Evolutionary conservation across 2,329 filamentous ascomycete species (phyloP).

Genomic region (Microthyrium microscopicum): DNA sequence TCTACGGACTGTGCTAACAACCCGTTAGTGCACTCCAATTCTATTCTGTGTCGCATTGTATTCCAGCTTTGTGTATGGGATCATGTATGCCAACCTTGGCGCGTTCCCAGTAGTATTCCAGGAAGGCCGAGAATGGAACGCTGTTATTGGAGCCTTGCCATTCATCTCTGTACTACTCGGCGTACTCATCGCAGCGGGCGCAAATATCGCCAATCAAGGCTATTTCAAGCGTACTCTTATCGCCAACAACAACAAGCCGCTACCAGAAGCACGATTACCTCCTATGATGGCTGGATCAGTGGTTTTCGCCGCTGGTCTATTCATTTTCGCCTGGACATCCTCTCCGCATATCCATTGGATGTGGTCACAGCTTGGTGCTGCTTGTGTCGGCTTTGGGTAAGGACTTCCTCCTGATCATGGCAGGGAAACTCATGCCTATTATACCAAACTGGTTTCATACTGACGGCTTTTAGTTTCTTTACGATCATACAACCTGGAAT

Average conservation of each 20-base stretch:
- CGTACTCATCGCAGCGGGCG: conserved; percentile 16
- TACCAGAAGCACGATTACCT: conserved; percentile 30
- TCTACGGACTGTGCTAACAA: too few species aligned
- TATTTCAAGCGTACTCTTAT: conserved; percentile 17
- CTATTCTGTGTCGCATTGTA: conserved; percentile 29
- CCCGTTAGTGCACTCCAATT: conserved; percentile 34
- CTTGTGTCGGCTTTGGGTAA: conserved; percentile 25
- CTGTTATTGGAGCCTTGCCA: conserved; percentile 24
- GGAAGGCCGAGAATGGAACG: conserved; percentile 23
- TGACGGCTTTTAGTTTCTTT: conserved; percentile 9
- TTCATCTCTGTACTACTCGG: conserved; percentile 28
- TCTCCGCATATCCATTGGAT: conserved; percentile 26
- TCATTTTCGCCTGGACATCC: conserved; percentile 33
- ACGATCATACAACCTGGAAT: conserved; percentile 26
- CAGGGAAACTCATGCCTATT: conserved; percentile 7
- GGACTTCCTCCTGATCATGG: conserved; percentile 28
- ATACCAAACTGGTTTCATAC: conserved; percentile 37
- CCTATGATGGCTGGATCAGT: conserved; percentile 37
- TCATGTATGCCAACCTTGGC: conserved; percentile 30
- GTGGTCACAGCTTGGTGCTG: conserved; percentile 23
- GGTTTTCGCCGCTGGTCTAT: conserved; percentile 30
- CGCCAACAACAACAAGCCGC: conserved; percentile 14
- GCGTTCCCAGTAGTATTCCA: conserved; percentile 31
- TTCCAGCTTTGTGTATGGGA: conserved; percentile 25
- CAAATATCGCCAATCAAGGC: conserved; percentile 18